These are phyloP conservation scores for Penicillium desertorum DNA, from an alignment of 495 filamentous ascomycete species.

Conservation along the genomic window DNA sequence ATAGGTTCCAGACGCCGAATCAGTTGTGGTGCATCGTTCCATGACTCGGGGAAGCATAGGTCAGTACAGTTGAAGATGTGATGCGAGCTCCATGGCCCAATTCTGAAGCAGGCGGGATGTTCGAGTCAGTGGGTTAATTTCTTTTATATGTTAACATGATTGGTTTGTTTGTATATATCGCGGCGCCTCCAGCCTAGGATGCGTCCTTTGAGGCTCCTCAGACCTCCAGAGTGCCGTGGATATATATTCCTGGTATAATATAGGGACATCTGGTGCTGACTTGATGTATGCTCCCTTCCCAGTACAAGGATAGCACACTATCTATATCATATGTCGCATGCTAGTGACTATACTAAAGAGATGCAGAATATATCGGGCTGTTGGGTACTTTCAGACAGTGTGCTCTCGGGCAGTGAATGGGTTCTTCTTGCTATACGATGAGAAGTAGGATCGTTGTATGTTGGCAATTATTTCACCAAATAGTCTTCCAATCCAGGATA, in stretches of 20 bases:
- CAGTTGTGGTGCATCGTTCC: neutral
- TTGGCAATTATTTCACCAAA: neutral
- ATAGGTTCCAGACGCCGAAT: neutral
- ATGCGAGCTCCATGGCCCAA: neutral
- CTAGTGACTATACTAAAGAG: neutral
- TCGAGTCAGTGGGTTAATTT: neutral
- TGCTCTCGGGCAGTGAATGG: neutral
- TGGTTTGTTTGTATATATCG: neutral
- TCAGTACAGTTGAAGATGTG: neutral
- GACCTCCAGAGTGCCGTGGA: neutral
- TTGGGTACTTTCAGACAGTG: neutral
- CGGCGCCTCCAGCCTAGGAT: neutral
- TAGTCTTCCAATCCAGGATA: neutral
- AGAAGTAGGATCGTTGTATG: neutral
- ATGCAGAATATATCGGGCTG: neutral
- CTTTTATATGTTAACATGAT: neutral
- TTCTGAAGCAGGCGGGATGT: neutral
- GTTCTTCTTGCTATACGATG: neutral
- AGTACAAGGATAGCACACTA: neutral
- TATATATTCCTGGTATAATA: neutral
- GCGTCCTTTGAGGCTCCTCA: neutral
- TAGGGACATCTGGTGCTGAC: neutral
- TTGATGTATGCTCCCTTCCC: neutral
- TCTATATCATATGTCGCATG: neutral
- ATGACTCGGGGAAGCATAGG: neutral